A percentile compares a stretch with the other conserved stretches of the same genome.
Conservation (phyloP, 106 monocot genomes). For the Xerophyta viscosa region DNA sequence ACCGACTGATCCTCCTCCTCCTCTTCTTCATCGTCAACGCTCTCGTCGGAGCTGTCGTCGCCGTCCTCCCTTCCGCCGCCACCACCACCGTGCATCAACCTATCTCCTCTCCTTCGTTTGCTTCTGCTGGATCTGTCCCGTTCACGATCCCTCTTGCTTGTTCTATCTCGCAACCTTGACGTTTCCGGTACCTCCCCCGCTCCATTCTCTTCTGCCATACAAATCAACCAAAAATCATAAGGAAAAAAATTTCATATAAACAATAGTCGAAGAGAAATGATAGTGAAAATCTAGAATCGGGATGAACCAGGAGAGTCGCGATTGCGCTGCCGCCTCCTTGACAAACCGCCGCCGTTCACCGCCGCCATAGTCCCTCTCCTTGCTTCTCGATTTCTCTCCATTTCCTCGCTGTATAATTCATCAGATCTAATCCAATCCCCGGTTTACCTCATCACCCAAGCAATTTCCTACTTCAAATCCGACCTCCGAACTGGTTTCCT, state of each 20-base stretch:
- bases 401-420: conserved; percentile 19
- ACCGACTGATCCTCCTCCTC: conserved; percentile 65
- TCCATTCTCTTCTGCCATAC: conserved; percentile 56
- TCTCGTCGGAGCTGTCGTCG: conserved; percentile 61
- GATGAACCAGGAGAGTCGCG: conserved; percentile 57
- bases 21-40: conserved; percentile 70
- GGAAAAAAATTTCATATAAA: neutral
- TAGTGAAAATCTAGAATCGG: neutral
- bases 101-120: conserved; percentile 75
- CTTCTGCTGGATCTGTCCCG: conserved; percentile 66
- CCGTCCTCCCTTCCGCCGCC: conserved; percentile 43
- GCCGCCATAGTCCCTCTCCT: conserved; percentile 44
- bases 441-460: neutral
- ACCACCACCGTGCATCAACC: conserved; percentile 42
- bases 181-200: conserved; percentile 62
- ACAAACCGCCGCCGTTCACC: conserved; percentile 31
- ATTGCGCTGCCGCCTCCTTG: conserved; percentile 42
- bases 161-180: conserved; percentile 50
- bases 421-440: conserved; percentile 6
- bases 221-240: conserved; percentile 8
- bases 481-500: neutral
- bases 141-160: conserved; percentile 71
- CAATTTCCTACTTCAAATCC: neutral
- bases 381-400: conserved; percentile 65
- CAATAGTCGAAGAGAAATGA: neutral